Conservation (phyloP, 768 basidiomycete species). For the Russula virescens region DNA sequence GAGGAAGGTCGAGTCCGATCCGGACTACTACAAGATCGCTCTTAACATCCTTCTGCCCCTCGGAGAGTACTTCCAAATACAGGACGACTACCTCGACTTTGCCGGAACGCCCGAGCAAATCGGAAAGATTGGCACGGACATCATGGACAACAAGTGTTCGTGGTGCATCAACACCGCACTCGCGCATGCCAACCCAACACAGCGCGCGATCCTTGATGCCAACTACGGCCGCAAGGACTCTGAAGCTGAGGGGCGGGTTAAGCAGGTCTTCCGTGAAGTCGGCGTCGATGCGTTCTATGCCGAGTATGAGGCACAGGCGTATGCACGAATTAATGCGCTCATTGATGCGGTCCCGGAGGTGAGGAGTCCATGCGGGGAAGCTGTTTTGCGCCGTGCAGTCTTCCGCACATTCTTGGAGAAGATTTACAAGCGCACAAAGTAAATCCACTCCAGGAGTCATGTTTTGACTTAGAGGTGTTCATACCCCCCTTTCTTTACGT, state of each 20-base stretch:
- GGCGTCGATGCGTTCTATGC: conserved; percentile 63
- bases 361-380: conserved; percentile 29
- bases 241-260: conserved; percentile 52
- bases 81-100: conserved; percentile 96
- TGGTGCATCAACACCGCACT: conserved; percentile 94
- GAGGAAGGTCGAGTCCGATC: conserved; percentile 40
- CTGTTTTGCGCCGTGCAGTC: conserved; percentile 53
- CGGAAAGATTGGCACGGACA: conserved; percentile 97
- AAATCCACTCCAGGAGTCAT: background rate
- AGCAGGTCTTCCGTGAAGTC: conserved; percentile 68
- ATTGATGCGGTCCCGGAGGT: conserved; percentile 72
- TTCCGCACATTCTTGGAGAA: conserved; percentile 86
- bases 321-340: conserved; percentile 55
- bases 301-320: conserved; percentile 73
- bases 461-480: too few relatives aligned
- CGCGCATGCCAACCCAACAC: conserved; percentile 44
- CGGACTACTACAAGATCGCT: conserved; percentile 65
- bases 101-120: conserved; percentile 84
- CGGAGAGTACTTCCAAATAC: conserved; percentile 98
- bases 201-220: conserved; percentile 54
- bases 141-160: conserved; percentile 97
- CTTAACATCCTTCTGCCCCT: conserved; percentile 80
- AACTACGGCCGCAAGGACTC: conserved; percentile 61
- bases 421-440: conserved; percentile 64
- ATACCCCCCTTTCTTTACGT: too few relatives aligned